Base-by-base conservation (phyloP, 441 rosid species). In the Aquilaria agallochum region DNA sequence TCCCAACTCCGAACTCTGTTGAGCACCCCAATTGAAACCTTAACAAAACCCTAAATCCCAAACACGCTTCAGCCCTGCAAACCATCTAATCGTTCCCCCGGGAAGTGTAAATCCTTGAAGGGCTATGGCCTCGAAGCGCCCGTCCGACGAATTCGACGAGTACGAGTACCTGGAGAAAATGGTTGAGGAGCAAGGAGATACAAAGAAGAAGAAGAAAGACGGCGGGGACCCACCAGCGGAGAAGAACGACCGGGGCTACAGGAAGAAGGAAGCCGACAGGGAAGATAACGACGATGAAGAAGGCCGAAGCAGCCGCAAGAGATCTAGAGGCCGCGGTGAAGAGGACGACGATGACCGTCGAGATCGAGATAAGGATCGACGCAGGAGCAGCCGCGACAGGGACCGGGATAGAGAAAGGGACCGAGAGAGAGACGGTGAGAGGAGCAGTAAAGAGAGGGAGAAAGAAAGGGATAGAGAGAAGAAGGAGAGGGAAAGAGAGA, bases 151-250 rank as follows among this genome's bases (percentile, higher is more conserved):
- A 9, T 90, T 92, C 70, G 98, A 92, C 85, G 98, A 90, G 79
- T 86, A 84, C 79, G 94, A 92, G 76, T 92, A 92, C 60, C 82
- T 92, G 64, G 98, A 92, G 86, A 88, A 90, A 78, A 78, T 94
- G 36, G 98, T 80, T 31, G 97, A 84, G 76, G 86, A 74, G 56
- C 74, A 65, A 46, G 83, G 78, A 50, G 83, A 79, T 72, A 77
- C 74, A 46, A 67, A 62, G 76, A 83, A 44, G 80, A 77, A 65
- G 74, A 78, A 68, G 74, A 78, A 72, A 58, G 86, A 68, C 11
- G 76, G 71, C 53, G 70, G 45, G 69, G 45, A 40, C 45, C 80
- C 53, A 63, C 58, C 58, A n/a, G 62, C 20, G 52, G 96, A 81
- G 66, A 83, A 71, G 85, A 79, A 74, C 75, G 95, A 88, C 75